Percentiles rank a stretch among this genome's conserved stretches.
phyloP scores from a whole-genome alignment of 169 alveolate species.

The Eimeria brunetti region DNA sequence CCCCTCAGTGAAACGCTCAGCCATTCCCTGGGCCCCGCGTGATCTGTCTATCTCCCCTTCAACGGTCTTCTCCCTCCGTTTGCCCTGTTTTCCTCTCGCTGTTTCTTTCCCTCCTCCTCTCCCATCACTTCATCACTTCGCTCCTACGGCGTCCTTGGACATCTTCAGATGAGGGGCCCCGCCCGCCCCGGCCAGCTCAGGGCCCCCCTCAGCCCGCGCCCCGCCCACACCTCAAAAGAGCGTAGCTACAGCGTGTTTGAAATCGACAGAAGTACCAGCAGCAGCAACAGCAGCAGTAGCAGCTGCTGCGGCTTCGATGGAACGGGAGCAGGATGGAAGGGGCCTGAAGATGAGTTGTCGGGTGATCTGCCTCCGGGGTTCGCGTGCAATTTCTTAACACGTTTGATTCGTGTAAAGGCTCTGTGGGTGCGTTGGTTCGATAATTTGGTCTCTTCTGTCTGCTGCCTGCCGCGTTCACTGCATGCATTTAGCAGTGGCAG shows the following conservation, averaged over 20 bases:
- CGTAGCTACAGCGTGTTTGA: neutral
- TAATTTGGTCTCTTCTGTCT: neutral
- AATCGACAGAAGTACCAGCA: neutral
- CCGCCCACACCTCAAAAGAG: neutral
- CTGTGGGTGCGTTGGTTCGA: slow-evolving; percentile 4
- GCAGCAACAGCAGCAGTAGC: neutral
- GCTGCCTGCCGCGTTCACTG: neutral
- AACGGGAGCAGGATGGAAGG: neutral
- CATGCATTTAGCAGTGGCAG: neutral
- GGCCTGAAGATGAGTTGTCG: neutral
- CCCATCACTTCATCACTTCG: neutral
- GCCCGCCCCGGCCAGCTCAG: neutral
- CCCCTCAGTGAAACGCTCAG: neutral
- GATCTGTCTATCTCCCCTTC: neutral
- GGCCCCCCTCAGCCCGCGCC: neutral
- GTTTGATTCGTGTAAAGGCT: neutral
- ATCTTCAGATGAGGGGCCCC: neutral
- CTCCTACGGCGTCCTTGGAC: neutral
- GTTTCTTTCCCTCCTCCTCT: neutral
- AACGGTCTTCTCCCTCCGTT: neutral
- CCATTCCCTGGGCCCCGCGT: neutral
- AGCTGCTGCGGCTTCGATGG: neutral
- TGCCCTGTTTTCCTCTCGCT: neutral
- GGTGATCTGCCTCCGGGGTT: neutral
- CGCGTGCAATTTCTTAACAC: neutral